Percentiles rank a stretch among this genome's conserved stretches.
Conservation (phyloP, 441 rosid genomes). For the Syzygium syzygioides region DNA sequence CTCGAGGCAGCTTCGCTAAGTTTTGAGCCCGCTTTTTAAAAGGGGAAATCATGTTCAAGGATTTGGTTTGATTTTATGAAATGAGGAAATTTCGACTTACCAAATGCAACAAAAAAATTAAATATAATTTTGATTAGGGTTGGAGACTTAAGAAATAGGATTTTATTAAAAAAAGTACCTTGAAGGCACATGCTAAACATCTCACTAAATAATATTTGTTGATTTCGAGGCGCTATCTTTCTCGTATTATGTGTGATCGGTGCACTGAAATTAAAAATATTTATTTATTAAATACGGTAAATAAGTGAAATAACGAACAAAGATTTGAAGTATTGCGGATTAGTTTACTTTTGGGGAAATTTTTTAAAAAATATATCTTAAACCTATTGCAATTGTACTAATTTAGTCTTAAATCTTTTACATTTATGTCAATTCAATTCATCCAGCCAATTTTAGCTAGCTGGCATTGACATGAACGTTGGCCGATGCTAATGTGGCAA, state of each 20-base stretch:
- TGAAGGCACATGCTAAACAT: not conserved
- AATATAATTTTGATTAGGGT: not conserved
- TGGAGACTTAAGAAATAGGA: accelerated
- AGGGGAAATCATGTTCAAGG: not conserved
- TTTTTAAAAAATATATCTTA: too few relatives aligned
- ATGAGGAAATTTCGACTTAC: not conserved
- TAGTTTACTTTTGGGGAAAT: not conserved
- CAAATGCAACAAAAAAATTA: not conserved
- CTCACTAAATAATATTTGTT: not conserved
- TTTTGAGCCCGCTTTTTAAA: not conserved
- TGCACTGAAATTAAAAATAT: not conserved
- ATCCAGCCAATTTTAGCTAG: too few relatives aligned
- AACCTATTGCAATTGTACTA: too few relatives aligned
- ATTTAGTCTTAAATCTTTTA: too few relatives aligned
- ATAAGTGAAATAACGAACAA: not conserved
- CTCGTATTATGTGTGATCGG: not conserved
- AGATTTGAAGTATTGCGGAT: not conserved
- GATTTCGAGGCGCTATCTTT: accelerated
- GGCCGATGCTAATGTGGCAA: too few relatives aligned
- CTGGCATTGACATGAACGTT: too few relatives aligned
- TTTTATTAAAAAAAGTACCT: not conserved
- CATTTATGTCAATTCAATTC: too few relatives aligned
- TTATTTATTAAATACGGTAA: not conserved
- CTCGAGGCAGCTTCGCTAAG: not conserved
- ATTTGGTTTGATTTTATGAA: not conserved